Evolutionary conservation across 495 filamentous ascomycete species (phyloP).

Genomic region (Penicillium pancosmium): DNA sequence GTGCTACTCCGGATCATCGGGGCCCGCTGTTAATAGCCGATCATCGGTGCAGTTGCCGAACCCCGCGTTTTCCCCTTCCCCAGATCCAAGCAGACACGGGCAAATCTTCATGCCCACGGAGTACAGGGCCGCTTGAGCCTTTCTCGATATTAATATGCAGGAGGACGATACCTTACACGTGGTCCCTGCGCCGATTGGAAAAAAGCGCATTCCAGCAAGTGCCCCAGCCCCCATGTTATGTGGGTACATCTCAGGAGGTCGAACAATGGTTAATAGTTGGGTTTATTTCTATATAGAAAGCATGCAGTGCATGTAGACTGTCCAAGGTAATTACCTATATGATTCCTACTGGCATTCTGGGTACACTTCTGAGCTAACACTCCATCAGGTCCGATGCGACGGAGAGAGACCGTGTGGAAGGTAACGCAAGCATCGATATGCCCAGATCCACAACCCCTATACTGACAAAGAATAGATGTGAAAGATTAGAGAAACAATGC

Average conservation of each 20-base stretch:
- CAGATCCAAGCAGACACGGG: neutral
- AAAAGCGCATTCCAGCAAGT: conserved; percentile 45
- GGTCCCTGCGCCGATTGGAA: conserved; percentile 32
- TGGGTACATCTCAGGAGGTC: neutral
- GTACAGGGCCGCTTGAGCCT: neutral
- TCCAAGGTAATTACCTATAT: conserved; percentile 32
- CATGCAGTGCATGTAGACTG: conserved; percentile 40
- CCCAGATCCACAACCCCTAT: neutral
- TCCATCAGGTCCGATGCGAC: conserved; percentile 40
- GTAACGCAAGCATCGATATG: conserved; percentile 14
- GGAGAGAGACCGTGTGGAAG: conserved; percentile 43
- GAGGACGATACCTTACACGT: conserved; percentile 31
- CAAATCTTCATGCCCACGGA: neutral
- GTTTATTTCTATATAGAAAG: conserved; percentile 30
- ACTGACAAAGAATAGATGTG: conserved; percentile 26
- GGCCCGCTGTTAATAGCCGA: conserved; percentile 9
- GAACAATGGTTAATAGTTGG: conserved; percentile 1
- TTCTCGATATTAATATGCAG: conserved; percentile 18
- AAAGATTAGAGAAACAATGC: conserved; percentile 38
- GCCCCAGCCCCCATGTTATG: neutral
- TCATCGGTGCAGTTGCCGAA: conserved; percentile 28
- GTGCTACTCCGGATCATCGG: neutral
- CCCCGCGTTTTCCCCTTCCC: conserved; percentile 30
- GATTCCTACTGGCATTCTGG: neutral
- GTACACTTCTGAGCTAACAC: conserved; percentile 5